Conservation (phyloP, 208 protist genomes). For the Phytomonas francai region DNA sequence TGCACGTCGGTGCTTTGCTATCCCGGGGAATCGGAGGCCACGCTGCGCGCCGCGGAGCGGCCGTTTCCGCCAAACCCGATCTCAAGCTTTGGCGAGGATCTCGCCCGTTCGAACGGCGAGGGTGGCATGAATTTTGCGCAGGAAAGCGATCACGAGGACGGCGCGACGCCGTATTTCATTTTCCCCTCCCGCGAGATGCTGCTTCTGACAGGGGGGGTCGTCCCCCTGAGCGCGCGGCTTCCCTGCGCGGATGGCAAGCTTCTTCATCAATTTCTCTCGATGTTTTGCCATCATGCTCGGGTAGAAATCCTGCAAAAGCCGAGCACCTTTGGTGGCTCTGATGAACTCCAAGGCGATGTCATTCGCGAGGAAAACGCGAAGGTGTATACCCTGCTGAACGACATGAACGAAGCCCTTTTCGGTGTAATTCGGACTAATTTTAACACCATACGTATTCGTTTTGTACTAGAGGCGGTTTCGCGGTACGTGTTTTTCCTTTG, state of each 20-base stretch:
- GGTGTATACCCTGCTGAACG: too few relatives aligned
- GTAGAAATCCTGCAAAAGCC: too few relatives aligned
- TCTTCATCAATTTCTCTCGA: slow-evolving; percentile 24
- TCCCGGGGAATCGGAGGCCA: slow-evolving; percentile 27
- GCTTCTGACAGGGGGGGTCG: slow-evolving; percentile 66
- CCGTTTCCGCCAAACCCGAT: not conserved
- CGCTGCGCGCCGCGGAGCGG: not conserved
- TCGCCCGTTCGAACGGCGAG: not conserved
- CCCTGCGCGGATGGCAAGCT: slow-evolving; percentile 37
- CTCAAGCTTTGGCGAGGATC: not conserved
- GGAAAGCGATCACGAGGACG: not conserved
- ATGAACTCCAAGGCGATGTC: too few relatives aligned
- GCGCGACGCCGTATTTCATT: slow-evolving; percentile 11
- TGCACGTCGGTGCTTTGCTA: slow-evolving; percentile 47
- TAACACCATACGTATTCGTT: too few relatives aligned
- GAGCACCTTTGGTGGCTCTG: slow-evolving; percentile 20
- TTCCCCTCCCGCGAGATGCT: slow-evolving; percentile 58
- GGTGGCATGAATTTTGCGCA: not conserved
- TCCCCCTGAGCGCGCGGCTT: slow-evolving; percentile 67
- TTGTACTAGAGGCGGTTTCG: too few relatives aligned
- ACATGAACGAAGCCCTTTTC: too few relatives aligned
- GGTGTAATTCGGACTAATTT: too few relatives aligned
- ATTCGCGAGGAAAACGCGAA: too few relatives aligned
- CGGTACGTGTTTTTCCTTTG: too few relatives aligned
- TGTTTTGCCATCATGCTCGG: too few relatives aligned